A percentile compares a stretch with the other conserved stretches of the same genome.
Evolutionary conservation across 2,329 filamentous ascomycete species (phyloP).

Genomic region (Passalora sequoiae): DNA sequence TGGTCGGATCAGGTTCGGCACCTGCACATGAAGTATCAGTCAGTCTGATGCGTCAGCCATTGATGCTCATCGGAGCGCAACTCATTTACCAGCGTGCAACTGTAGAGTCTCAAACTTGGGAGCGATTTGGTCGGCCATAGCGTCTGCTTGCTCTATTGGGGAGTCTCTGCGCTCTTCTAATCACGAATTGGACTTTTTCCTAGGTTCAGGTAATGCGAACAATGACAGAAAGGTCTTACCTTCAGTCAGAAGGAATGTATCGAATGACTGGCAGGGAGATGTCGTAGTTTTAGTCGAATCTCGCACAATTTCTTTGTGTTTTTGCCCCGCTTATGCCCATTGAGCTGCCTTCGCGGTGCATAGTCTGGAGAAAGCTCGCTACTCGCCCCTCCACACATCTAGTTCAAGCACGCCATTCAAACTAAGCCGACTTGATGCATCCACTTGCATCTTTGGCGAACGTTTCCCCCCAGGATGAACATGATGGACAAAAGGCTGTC

Average conservation of each 20-base stretch:
- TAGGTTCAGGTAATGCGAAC: not conserved
- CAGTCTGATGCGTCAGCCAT: slow-evolving; percentile 1
- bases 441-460: not conserved
- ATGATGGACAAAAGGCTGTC: slow-evolving; percentile 1
- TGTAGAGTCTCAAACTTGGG: slow-evolving; percentile 49
- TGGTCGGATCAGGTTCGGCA: slow-evolving; percentile 71
- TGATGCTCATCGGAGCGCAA: not conserved
- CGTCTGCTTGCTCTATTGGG: slow-evolving; percentile 36
- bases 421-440: not conserved
- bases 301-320: slow-evolving; percentile 11
- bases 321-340: slow-evolving; percentile 1
- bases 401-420: slow-evolving; percentile 7
- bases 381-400: too few species aligned
- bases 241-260: not conserved
- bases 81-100: slow-evolving; percentile 42
- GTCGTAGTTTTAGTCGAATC: slow-evolving; percentile 2
- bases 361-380: slow-evolving; percentile 1
- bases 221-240: slow-evolving; percentile 1
- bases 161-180: slow-evolving; percentile 26
- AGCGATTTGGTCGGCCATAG: slow-evolving; percentile 23
- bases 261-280: not conserved
- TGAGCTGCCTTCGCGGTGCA: not conserved
- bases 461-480: not conserved
- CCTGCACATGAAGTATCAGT: slow-evolving; percentile 42
- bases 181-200: slow-evolving; percentile 17